Evolutionary conservation across 257 asterid genomes (phyloP).

Genomic region (Nicotiana obtusifolia): DNA sequence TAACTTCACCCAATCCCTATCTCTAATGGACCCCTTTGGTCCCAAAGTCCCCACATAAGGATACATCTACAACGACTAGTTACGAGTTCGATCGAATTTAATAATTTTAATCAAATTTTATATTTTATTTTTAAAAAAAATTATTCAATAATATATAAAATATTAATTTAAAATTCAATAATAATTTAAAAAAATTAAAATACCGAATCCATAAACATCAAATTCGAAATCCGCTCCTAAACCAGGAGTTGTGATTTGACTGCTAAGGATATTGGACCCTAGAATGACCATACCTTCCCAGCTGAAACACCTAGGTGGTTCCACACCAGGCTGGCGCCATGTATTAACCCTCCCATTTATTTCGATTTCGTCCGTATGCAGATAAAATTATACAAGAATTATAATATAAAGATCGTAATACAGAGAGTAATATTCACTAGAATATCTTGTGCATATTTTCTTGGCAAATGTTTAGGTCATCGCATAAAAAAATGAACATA

Average conservation of each 20-base stretch:
- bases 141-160: too few species aligned
- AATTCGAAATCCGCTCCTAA: too few species aligned
- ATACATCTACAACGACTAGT: background rate
- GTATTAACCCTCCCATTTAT: background rate
- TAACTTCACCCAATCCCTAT: slow-evolving; percentile 25
- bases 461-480: background rate
- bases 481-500: too few species aligned
- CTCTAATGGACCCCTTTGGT: slow-evolving; percentile 7
- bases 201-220: too few species aligned
- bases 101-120: too few species aligned
- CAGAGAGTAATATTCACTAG: background rate
- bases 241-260: slow-evolving; percentile 17
- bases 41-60: background rate
- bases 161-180: too few species aligned
- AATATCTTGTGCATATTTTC: background rate
- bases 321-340: slow-evolving; percentile 29
- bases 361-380: background rate
- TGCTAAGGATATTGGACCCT: slow-evolving; percentile 34
- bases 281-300: slow-evolving; percentile 47
- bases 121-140: too few species aligned
- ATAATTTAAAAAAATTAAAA: too few species aligned
- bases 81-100: too few species aligned
- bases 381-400: too few species aligned
- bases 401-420: too few species aligned
- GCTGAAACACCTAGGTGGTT: slow-evolving; percentile 19